These are phyloP conservation scores for Talaromyces sp. DNA, from an alignment of 2,329 filamentous ascomycete species.

Conservation along the genomic window DNA sequence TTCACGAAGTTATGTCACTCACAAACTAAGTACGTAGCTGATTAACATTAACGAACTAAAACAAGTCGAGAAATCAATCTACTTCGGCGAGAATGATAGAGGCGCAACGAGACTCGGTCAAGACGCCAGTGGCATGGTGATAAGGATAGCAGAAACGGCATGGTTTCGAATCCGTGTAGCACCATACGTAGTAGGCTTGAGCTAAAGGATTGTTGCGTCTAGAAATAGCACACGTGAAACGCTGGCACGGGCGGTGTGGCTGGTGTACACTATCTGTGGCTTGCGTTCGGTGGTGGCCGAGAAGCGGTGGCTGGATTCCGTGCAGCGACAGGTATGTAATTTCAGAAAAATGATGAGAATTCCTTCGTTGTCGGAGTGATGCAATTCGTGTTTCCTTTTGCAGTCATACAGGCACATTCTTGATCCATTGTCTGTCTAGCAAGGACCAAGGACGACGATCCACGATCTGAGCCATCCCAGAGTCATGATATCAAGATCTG, in stretches of 20 bases:
- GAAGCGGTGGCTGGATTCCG: not conserved
- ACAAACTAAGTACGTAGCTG: too few species aligned
- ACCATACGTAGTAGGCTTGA: not conserved
- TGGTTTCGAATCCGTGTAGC: not conserved
- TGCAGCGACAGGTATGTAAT: too few species aligned
- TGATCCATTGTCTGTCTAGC: too few species aligned
- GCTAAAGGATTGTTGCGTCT: not conserved
- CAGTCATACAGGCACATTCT: not conserved
- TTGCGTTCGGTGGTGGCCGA: not conserved
- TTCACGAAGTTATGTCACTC: too few species aligned
- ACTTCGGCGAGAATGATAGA: not conserved
- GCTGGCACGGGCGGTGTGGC: not conserved
- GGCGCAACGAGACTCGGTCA: not conserved
- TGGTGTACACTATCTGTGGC: not conserved
- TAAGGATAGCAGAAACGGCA: not conserved
- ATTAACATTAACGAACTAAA: too few species aligned
- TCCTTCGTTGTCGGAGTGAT: not conserved
- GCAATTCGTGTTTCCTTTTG: not conserved
- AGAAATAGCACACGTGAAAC: not conserved
- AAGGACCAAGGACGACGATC: not conserved
- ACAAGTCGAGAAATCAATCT: too few species aligned
- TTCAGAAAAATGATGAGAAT: not conserved
- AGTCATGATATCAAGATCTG: slow-evolving; percentile 14
- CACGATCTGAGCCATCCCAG: not conserved
- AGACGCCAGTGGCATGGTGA: not conserved